Conservation (phyloP, 108 stramenopile genomes). For the Parietichytrium sp. region DNA sequence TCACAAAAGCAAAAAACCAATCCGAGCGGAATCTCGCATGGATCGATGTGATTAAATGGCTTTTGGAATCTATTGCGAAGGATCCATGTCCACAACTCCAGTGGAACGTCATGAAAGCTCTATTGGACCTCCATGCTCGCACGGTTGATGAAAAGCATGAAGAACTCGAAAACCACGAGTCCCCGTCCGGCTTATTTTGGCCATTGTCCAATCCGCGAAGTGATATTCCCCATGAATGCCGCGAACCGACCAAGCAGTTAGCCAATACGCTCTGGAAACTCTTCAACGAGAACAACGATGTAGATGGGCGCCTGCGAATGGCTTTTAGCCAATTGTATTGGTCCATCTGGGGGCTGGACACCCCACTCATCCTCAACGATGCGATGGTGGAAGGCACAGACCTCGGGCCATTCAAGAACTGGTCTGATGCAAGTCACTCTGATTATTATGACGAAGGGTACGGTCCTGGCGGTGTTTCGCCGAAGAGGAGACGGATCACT, state of each 20-base stretch:
- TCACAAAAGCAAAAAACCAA: background rate
- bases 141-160: background rate
- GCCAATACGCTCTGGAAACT: background rate
- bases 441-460: too few species aligned
- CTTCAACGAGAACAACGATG: conserved; percentile 19
- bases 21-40: background rate
- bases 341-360: conserved; percentile 19
- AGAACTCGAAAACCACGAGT: conserved; percentile 19
- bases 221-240: conserved; percentile 2
- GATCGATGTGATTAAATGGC: conserved; percentile 16
- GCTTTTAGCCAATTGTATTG: background rate
- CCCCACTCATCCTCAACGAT: background rate
- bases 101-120: conserved; percentile 24
- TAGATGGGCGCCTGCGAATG: conserved; percentile 11
- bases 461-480: too few species aligned
- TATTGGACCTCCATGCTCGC: background rate
- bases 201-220: background rate
- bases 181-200: conserved; percentile 27
- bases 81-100: conserved; percentile 21
- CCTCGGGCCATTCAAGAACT: too few species aligned
- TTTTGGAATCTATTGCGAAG: background rate
- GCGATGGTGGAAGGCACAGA: background rate
- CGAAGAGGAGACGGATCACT: too few species aligned
- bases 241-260: conserved; percentile 18
- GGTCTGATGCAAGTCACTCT: too few species aligned